Percentiles rank a stretch among this genome's conserved stretches.
Evolutionary conservation across 805 yeast genomes (phyloP).

Genomic region (Wickerhamomyces queroliae): DNA sequence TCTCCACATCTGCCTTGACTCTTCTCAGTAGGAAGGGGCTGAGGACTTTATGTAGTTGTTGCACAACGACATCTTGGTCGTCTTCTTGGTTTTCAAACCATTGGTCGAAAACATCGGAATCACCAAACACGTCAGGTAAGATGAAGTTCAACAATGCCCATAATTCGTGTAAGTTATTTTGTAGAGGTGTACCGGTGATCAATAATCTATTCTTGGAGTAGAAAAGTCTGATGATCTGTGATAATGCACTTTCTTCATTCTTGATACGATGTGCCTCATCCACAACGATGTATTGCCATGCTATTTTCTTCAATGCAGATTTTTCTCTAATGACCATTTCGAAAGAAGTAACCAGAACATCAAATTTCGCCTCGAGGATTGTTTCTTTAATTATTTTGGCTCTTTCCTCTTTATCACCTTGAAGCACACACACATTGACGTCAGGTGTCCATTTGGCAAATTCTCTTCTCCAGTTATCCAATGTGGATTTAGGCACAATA

Average conservation of each 20-base stretch:
- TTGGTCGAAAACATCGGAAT: slow-evolving; percentile 81
- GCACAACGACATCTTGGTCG: slow-evolving; percentile 77
- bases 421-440: slow-evolving; percentile 76
- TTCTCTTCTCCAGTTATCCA: slow-evolving; percentile 95
- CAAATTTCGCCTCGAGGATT: slow-evolving; percentile 72
- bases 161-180: slow-evolving; percentile 89
- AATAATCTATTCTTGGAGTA: slow-evolving; percentile 79
- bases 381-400: slow-evolving; percentile 48
- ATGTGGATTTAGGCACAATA: slow-evolving; percentile 91
- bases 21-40: slow-evolving; percentile 86
- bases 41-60: slow-evolving; percentile 82
- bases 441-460: slow-evolving; percentile 96
- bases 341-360: slow-evolving; percentile 84
- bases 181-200: slow-evolving; percentile 95
- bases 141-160: slow-evolving; percentile 93
- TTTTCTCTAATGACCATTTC: slow-evolving; percentile 94
- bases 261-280: slow-evolving; percentile 98
- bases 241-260: slow-evolving; percentile 86
- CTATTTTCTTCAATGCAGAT: slow-evolving; percentile 66
- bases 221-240: slow-evolving; percentile 87
- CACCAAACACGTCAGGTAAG: slow-evolving; percentile 92
- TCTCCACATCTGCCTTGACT: slow-evolving; percentile 90
- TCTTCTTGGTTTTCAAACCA: slow-evolving; percentile 69
- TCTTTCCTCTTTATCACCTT: slow-evolving; percentile 87
- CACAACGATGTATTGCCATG: slow-evolving; percentile 90